A percentile compares a stretch with the other conserved stretches of the same genome.
These are phyloP conservation scores for Ogataea paradorogensis DNA, from an alignment of 805 yeast species.

Conservation along the genomic window DNA sequence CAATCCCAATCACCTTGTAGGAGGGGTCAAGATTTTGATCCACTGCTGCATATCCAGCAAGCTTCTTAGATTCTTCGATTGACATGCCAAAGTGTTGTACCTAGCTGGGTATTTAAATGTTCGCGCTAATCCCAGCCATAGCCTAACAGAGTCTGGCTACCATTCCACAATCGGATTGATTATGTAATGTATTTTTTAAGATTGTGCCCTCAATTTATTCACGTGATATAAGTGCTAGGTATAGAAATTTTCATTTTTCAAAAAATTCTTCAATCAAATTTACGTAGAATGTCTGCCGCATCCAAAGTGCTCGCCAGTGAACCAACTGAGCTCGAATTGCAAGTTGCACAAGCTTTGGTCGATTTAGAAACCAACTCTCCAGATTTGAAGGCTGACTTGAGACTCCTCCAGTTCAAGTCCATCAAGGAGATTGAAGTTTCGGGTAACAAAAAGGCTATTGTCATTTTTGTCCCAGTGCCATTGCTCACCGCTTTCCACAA, in stretches of 20 bases:
- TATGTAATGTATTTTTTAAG: background rate
- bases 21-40: slow-evolving; percentile 75
- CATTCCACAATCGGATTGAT: background rate
- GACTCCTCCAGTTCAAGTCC: slow-evolving; percentile 98
- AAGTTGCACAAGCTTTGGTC: slow-evolving; percentile 97
- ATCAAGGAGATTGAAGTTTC: slow-evolving; percentile 97
- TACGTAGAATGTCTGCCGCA: slow-evolving; percentile 83
- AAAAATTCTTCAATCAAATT: slow-evolving; percentile 11
- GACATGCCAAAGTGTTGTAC: background rate
- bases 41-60: slow-evolving; percentile 89
- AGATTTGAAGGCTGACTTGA: slow-evolving; percentile 95
- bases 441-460: slow-evolving; percentile 98
- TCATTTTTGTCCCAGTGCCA: slow-evolving; percentile 97
- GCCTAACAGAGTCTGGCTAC: slow-evolving; percentile 3
- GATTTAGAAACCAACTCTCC: slow-evolving; percentile 93
- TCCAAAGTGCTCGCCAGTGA: slow-evolving; percentile 91
- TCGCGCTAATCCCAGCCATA: background rate
- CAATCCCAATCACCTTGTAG: slow-evolving; percentile 83
- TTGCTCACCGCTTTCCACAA: slow-evolving; percentile 89
- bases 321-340: slow-evolving; percentile 98
- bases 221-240: background rate
- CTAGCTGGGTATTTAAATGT: slow-evolving; percentile 18
- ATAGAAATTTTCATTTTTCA: slow-evolving; percentile 10
- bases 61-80: slow-evolving; percentile 79
- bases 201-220: background rate